A percentile compares a stretch with the other conserved stretches of the same genome.
Evolutionary conservation across 2,329 filamentous ascomycete genomes (phyloP).

Genomic region (Cordyceps cicadae): DNA sequence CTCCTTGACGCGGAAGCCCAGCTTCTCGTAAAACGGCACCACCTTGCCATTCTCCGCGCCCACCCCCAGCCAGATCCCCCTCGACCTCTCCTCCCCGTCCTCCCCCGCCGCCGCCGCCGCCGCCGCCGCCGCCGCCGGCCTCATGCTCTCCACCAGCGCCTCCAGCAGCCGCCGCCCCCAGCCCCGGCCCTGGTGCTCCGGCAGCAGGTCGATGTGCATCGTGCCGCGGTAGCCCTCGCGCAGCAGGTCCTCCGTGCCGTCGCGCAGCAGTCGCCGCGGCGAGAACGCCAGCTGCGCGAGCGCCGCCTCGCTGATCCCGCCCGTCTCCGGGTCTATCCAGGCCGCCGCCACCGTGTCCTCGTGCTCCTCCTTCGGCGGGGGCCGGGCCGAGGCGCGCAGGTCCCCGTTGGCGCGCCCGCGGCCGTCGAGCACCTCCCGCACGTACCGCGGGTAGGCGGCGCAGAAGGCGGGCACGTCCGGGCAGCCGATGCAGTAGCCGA

Average conservation of each 20-base stretch:
- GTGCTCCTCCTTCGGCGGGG: slow-evolving; percentile 5
- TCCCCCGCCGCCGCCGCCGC: slow-evolving; percentile 3
- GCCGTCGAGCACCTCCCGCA: slow-evolving; percentile 25
- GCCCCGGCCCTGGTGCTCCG: slow-evolving; percentile 31
- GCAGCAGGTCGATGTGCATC: slow-evolving; percentile 43
- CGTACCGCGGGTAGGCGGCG: slow-evolving; percentile 31
- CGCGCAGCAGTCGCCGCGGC: slow-evolving; percentile 30
- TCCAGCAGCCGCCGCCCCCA: slow-evolving; percentile 37
- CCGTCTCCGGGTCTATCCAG: slow-evolving; percentile 21
- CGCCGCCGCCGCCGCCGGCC: slow-evolving; percentile 10
- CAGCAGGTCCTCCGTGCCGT: slow-evolving; percentile 27
- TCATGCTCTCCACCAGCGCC: slow-evolving; percentile 32
- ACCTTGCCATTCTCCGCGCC: slow-evolving; percentile 39
- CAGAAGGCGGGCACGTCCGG: slow-evolving; percentile 34
- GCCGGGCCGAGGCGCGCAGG: not conserved
- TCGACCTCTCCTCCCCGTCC: slow-evolving; percentile 10
- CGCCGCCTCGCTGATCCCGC: slow-evolving; percentile 20
- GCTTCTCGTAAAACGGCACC: slow-evolving; percentile 38
- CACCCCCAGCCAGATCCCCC: slow-evolving; percentile 37
- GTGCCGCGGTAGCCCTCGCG: slow-evolving; percentile 31
- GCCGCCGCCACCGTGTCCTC: slow-evolving; percentile 18
- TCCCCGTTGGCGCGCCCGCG: slow-evolving; percentile 5
- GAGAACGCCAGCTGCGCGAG: slow-evolving; percentile 36
- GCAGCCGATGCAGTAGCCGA: slow-evolving; percentile 43
- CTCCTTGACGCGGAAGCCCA: slow-evolving; percentile 34